Base-by-base conservation (phyloP, 306 rosid genomes). In the Fragaria vesca region DNA sequence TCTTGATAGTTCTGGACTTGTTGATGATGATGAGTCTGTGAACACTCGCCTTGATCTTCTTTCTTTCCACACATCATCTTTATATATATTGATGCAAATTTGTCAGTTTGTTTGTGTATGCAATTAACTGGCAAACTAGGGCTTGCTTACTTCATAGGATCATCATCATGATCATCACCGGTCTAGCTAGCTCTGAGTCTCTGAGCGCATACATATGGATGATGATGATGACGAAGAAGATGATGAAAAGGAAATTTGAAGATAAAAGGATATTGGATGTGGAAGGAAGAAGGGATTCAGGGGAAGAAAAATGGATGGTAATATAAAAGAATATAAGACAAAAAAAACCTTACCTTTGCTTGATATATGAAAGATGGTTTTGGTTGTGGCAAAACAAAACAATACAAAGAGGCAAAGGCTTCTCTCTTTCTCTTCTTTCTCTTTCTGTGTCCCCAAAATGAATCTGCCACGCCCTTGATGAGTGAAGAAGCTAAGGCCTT, bases 1-100 rank as follows among this genome's bases (percentile, higher is more conserved):
- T 93, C 93, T 87, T 88, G 93, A 71, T 74, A 86, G 85, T 84
- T 91, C 60, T 86, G 76, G 61, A 78, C 81, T 30, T 65, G 45
- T 16, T 65, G 71, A 20, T 66, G 87, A 62, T 62, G 68, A 66
- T 36, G 86, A 46, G 50, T 88, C 62, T 88, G 89, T 16, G 93
- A 85, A 73, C 87, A 84, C 86, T 89, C 91, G 1, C 87, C 97
- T 83, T 86, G 88, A 78, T 87, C 91, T 76, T 86, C 88, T 81
- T 76, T 78, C 86, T 84, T 91, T 86, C 81, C 83, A 18, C 83
- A 81, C 80, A 85, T 89, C 87, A 82, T 85, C 78, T 77, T 83
- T 66, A 65, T 65, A 32, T 66, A 34, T 65, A 32, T 34, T 0
- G 69, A 34, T 32, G 69, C 42, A 11, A 60, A 65, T 34, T 65